Evolutionary conservation across 768 basidiomycete species (phyloP).

Genomic region (Boletellus ananiceps): DNA sequence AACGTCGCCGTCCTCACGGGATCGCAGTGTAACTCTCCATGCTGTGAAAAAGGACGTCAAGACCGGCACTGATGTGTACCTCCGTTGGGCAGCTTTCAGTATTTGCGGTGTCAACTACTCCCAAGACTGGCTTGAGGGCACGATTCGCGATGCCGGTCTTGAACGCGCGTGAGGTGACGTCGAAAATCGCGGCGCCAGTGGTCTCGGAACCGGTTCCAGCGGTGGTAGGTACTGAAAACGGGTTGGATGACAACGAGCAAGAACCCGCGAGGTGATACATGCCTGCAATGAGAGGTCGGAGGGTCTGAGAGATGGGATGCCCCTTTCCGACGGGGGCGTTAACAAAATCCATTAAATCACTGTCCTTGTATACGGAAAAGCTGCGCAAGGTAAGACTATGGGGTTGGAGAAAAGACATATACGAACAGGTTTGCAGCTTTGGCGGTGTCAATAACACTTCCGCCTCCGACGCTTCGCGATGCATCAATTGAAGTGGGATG

Average conservation of each 20-base stretch:
- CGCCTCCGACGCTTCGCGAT: slow-evolving; percentile 74
- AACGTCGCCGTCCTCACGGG: slow-evolving; percentile 48
- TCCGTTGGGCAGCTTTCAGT: slow-evolving; percentile 89
- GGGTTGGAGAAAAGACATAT: neutral
- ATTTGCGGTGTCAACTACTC: slow-evolving; percentile 84
- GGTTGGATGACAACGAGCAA: slow-evolving; percentile 1
- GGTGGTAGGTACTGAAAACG: slow-evolving; percentile 55
- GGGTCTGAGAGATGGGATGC: slow-evolving; percentile 65
- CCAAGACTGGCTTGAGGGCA: slow-evolving; percentile 85
- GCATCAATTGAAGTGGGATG: neutral
- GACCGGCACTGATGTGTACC: slow-evolving; percentile 90
- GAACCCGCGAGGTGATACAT: slow-evolving; percentile 9
- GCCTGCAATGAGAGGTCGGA: slow-evolving; percentile 85
- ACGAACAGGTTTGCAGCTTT: slow-evolving; percentile 88
- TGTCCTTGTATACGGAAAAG: slow-evolving; percentile 87
- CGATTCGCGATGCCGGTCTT: slow-evolving; percentile 96
- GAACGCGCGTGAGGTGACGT: slow-evolving; percentile 87
- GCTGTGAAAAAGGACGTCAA: slow-evolving; percentile 95
- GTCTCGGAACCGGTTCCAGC: slow-evolving; percentile 93
- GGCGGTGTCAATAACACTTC: slow-evolving; percentile 92
- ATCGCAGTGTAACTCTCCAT: slow-evolving; percentile 94
- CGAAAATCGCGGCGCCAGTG: slow-evolving; percentile 90
- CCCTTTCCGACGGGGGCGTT: slow-evolving; percentile 96
- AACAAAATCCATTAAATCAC: slow-evolving; percentile 93
- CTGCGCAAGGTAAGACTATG: slow-evolving; percentile 34